Evolutionary conservation across 148 eudicot species (phyloP).

Genomic region (Vaccinium corymbosum): DNA sequence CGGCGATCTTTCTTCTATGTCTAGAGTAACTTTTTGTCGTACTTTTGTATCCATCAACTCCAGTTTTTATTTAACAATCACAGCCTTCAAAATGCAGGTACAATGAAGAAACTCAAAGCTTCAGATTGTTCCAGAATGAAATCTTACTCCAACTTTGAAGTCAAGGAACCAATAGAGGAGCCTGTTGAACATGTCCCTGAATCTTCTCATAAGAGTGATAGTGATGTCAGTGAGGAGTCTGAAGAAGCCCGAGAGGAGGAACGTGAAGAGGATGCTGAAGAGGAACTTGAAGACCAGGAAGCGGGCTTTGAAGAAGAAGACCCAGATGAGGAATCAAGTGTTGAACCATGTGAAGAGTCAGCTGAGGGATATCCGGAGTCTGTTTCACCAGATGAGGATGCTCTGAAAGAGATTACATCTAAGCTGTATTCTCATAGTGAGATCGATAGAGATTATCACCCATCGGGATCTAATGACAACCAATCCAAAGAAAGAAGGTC

Average conservation of each 20-base stretch:
- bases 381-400: neutral
- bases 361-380: neutral
- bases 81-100: slow-evolving; percentile 13
- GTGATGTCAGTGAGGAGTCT: slow-evolving; percentile 2
- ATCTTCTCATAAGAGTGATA: slow-evolving; percentile 12
- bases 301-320: slow-evolving; percentile 18
- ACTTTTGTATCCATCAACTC: neutral
- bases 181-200: neutral
- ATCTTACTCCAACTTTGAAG: neutral
- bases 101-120: slow-evolving; percentile 4
- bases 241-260: slow-evolving; percentile 19
- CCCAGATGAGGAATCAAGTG: slow-evolving; percentile 17
- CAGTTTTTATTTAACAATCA: neutral
- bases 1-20: neutral
- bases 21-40: neutral
- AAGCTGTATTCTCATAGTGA: slow-evolving; percentile 1
- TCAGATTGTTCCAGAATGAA: neutral
- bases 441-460: neutral
- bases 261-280: slow-evolving; percentile 15
- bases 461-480: slow-evolving; percentile 6
- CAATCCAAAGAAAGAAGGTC: slow-evolving; percentile 15
- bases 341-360: slow-evolving; percentile 15
- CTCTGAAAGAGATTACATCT: slow-evolving; percentile 6
- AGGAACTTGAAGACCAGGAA: slow-evolving; percentile 19
- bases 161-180: slow-evolving; percentile 7